These are phyloP conservation scores for Mycena chlorophos DNA, from an alignment of 768 basidiomycete species.

Conservation along the genomic window DNA sequence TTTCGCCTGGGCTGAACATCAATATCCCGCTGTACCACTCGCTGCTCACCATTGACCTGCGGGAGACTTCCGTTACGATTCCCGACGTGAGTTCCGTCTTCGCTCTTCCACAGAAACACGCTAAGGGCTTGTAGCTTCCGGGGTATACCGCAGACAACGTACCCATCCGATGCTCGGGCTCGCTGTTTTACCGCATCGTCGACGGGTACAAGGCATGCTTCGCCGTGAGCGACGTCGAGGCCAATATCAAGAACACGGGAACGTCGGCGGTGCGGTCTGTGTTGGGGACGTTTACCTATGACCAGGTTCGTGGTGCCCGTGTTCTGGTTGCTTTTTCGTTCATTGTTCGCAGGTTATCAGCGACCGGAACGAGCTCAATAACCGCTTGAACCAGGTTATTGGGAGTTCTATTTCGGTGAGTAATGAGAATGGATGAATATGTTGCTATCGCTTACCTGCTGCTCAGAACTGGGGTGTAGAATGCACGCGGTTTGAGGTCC, in stretches of 20 bases:
- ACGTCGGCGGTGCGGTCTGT: slow-evolving; percentile 57
- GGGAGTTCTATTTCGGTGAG: slow-evolving; percentile 48
- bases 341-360: slow-evolving; percentile 43
- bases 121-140: slow-evolving; percentile 25
- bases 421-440: too few species aligned
- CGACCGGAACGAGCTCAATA: slow-evolving; percentile 55
- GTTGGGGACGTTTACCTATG: slow-evolving; percentile 50
- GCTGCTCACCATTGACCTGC: slow-evolving; percentile 45
- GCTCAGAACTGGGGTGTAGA: slow-evolving; percentile 56
- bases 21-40: slow-evolving; percentile 48
- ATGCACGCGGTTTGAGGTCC: slow-evolving; percentile 59
- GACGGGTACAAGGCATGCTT: slow-evolving; percentile 59
- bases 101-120: background rate
- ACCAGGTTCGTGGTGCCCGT: slow-evolving; percentile 34
- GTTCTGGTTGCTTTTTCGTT: background rate
- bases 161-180: slow-evolving; percentile 53
- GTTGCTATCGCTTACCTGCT: background rate
- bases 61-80: slow-evolving; percentile 48
- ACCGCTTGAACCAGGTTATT: slow-evolving; percentile 47
- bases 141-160: slow-evolving; percentile 43
- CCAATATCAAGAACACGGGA: slow-evolving; percentile 53
- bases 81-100: slow-evolving; percentile 35
- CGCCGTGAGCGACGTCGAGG: slow-evolving; percentile 47
- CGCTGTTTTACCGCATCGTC: slow-evolving; percentile 52
- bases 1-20: slow-evolving; percentile 47